Evolutionary conservation across 495 filamentous ascomycete genomes (phyloP), one percentile per base, ranked within the genome.

Genomic region (Chlorociboria aeruginascens): DNA sequence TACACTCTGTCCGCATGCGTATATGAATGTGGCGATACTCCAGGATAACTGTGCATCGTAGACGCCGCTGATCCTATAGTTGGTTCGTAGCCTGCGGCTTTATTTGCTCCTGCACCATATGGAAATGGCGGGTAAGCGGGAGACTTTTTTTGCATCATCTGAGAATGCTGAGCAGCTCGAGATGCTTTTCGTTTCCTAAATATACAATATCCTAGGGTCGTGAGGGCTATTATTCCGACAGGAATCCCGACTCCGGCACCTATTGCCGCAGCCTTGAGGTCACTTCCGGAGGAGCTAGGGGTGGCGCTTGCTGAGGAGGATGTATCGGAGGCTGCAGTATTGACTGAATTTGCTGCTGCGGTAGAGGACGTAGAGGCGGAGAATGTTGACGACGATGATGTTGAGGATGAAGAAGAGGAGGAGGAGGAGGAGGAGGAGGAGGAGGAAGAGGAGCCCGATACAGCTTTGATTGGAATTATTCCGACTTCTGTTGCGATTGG

Each of bases 161-260:
- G 20, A 25, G 20, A 1, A 25, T 25, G 20, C 1, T 25, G 20
- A 25, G 20, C 20, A 25, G 20, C 20, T 25, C 20, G 20, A 58
- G 25, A 31, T 13, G 33, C 20, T 25, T 25, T 25, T 25, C 4
- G 20, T 25, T 25, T 25, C 20, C 20, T 25, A 4, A 25, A 25
- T 11, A 35, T 14, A 16, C 1, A n/a, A 25, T 39, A 50, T 35
- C 40, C 48, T 1, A 50, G 25, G 11, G 32, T 40, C 11, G 48
- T 40, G 12, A 50, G 30, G 3, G 34, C 31, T 10, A 44, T 20
- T 8, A 50, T 2, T 10, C 14, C 40, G 2, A 50, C 14, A 0
- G 48, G 48, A 7, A 50, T 35, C n/a, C 40, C 48, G 2, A 50
- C 48, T 6, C 48, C 48, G 12, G 35, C 40, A 3, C 48, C 48